Evolutionary conservation across 2,329 filamentous ascomycete species (phyloP).

Genomic region (Metarhizium anisopliae): DNA sequence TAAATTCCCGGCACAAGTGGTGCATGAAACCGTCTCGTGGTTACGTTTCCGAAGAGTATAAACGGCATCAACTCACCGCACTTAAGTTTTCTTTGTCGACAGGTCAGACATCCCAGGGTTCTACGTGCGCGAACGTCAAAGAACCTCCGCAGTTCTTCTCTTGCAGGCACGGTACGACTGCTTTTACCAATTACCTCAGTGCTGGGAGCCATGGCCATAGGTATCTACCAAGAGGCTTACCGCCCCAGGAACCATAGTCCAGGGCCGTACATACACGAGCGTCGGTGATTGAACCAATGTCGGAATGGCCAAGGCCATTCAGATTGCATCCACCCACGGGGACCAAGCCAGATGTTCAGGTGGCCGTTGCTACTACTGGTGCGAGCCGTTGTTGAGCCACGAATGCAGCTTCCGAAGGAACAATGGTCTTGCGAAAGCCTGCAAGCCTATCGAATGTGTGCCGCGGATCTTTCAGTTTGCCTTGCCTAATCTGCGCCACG

Average conservation of each 20-base stretch:
- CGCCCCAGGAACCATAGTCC: neutral
- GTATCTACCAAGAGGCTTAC: neutral
- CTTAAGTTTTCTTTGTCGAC: conserved; percentile 6
- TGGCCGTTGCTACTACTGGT: neutral
- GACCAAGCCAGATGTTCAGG: neutral
- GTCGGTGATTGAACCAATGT: neutral
- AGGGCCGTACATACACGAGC: neutral
- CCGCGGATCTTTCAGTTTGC: neutral
- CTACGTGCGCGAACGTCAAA: conserved; percentile 5
- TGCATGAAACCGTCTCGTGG: neutral
- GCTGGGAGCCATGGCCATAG: neutral
- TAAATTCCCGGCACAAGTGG: neutral
- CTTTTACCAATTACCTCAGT: neutral
- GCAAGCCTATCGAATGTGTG: neutral
- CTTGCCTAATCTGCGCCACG: neutral
- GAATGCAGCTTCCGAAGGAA: too few species aligned
- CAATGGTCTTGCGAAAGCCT: too few species aligned
- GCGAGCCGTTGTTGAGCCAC: neutral
- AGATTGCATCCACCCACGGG: neutral
- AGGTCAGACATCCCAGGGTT: conserved; percentile 3
- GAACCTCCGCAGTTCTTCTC: conserved; percentile 4
- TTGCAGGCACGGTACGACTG: conserved; percentile 2
- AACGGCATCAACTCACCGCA: conserved; percentile 1
- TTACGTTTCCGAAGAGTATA: neutral
- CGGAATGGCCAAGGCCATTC: neutral